These are phyloP conservation scores for Gossypium turneri DNA, from an alignment of 345 rosid species.

Conservation along the genomic window DNA sequence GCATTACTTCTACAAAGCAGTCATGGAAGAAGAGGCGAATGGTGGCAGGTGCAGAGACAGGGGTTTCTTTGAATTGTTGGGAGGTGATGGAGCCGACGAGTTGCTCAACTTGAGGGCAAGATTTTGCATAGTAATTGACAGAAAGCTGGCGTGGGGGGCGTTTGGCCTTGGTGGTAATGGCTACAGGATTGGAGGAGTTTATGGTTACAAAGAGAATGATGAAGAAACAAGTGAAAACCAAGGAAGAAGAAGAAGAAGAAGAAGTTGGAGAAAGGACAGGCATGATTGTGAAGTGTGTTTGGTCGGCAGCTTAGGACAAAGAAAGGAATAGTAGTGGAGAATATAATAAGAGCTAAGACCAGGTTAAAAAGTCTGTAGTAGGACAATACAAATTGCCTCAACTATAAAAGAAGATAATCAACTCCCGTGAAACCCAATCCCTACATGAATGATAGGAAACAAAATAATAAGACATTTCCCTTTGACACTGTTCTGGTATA, in stretches of 20 bases:
- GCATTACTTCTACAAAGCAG: slow-evolving; percentile 79
- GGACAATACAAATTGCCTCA: slow-evolving; percentile 7
- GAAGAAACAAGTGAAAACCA: slow-evolving; percentile 29
- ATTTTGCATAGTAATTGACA: slow-evolving; percentile 50
- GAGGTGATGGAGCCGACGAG: slow-evolving; percentile 63
- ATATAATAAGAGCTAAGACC: not conserved
- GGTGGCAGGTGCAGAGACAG: slow-evolving; percentile 81
- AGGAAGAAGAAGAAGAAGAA: slow-evolving; percentile 25
- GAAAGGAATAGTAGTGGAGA: slow-evolving; percentile 19
- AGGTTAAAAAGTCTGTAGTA: not conserved
- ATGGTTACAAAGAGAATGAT: slow-evolving; percentile 24
- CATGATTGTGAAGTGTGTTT: slow-evolving; percentile 28
- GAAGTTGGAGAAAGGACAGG: slow-evolving; percentile 27
- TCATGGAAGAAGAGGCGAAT: slow-evolving; percentile 93
- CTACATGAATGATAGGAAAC: not conserved
- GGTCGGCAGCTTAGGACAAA: slow-evolving; percentile 31
- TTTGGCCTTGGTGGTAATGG: slow-evolving; percentile 14
- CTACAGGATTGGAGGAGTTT: slow-evolving; percentile 15
- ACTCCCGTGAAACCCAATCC: slow-evolving; percentile 42
- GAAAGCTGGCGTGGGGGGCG: slow-evolving; percentile 42
- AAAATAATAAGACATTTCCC: not conserved
- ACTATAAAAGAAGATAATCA: slow-evolving; percentile 20
- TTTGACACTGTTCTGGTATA: not conserved
- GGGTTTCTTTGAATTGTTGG: slow-evolving; percentile 65
- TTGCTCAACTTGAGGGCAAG: slow-evolving; percentile 77